These are phyloP conservation scores for Echinochloa phyllopogon DNA, from an alignment of 176 grass and related monocot species.

Conservation along the genomic window DNA sequence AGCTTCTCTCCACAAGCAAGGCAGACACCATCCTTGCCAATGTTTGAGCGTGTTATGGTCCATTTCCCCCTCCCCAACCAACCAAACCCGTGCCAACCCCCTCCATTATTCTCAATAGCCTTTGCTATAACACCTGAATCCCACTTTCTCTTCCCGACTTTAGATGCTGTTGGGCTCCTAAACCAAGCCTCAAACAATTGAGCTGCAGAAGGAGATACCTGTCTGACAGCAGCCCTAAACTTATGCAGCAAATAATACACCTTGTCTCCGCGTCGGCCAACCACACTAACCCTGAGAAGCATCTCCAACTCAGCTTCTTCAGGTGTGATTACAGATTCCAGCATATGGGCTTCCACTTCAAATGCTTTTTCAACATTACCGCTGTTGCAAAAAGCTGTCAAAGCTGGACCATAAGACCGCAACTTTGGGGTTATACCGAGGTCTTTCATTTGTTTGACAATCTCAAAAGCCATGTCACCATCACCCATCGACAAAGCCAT, in stretches of 20 bases:
- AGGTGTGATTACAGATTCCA: constrained; percentile 53
- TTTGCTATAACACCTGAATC: constrained; percentile 48
- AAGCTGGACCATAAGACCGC: constrained; percentile 67
- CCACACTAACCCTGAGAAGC: constrained; percentile 64
- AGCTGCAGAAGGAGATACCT: constrained; percentile 52
- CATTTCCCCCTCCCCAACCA: constrained; percentile 77
- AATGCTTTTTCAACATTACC: constrained; percentile 68
- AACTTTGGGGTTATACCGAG: constrained; percentile 49
- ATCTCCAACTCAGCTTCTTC: constrained; percentile 63
- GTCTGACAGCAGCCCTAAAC: constrained; percentile 67
- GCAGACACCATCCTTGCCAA: constrained; percentile 58
- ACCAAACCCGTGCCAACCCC: constrained; percentile 74
- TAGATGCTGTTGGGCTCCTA: constrained; percentile 61
- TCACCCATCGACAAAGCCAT: constrained; percentile 60
- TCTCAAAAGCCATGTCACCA: constrained; percentile 65
- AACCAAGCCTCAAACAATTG: constrained; percentile 69
- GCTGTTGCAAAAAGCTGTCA: constrained; percentile 60
- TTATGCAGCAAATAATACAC: constrained; percentile 79
- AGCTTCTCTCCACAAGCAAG: constrained; percentile 67
- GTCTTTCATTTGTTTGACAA: constrained; percentile 66
- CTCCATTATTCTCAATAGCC: constrained; percentile 67
- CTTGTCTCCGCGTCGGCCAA: constrained; percentile 40
- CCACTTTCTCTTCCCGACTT: constrained; percentile 76
- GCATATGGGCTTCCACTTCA: constrained; percentile 70
- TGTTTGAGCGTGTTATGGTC: constrained; percentile 40